These are phyloP conservation scores for Ramicandelaber brevisporus DNA, from an alignment of 192 early-diverging fungal species.

Conservation along the genomic window DNA sequence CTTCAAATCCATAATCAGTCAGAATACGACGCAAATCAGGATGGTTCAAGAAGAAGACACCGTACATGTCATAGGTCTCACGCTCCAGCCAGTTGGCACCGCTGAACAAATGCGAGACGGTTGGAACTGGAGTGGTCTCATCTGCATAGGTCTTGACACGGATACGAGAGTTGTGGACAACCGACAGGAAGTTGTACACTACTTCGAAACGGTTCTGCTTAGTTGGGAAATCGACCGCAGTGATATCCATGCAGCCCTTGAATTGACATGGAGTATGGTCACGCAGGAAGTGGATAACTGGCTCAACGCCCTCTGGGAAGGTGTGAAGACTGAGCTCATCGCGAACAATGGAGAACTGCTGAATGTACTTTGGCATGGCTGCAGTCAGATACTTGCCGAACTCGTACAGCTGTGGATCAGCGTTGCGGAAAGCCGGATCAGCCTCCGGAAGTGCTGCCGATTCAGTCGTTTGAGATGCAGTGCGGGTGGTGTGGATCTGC, in stretches of 20 bases:
- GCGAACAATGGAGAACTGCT: conserved; percentile 94
- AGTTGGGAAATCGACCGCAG: conserved; percentile 82
- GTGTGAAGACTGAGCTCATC: conserved; percentile 91
- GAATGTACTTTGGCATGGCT: conserved; percentile 81
- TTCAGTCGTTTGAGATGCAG: too few species aligned
- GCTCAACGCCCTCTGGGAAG: conserved; percentile 51
- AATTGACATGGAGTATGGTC: conserved; percentile 83
- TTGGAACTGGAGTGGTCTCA: conserved; percentile 77
- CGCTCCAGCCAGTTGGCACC: conserved; percentile 95
- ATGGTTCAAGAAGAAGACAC: conserved; percentile 84
- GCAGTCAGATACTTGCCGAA: conserved; percentile 71
- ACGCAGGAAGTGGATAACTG: conserved; percentile 69
- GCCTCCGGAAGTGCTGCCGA: too few species aligned
- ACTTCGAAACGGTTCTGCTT: conserved; percentile 87
- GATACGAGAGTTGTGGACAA: conserved; percentile 78
- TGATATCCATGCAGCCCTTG: conserved; percentile 71
- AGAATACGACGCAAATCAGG: conserved; percentile 91
- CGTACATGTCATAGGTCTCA: conserved; percentile 97
- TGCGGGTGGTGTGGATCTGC: too few species aligned
- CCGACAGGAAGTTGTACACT: conserved; percentile 73
- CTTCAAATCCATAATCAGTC: conserved; percentile 97
- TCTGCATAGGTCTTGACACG: conserved; percentile 92
- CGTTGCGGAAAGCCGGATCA: not conserved
- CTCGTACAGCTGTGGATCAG: conserved; percentile 26
- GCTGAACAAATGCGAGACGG: conserved; percentile 46